These are phyloP conservation scores for Santalum album DNA, from an alignment of 164 flowering plant genomes.

Conservation along the genomic window DNA sequence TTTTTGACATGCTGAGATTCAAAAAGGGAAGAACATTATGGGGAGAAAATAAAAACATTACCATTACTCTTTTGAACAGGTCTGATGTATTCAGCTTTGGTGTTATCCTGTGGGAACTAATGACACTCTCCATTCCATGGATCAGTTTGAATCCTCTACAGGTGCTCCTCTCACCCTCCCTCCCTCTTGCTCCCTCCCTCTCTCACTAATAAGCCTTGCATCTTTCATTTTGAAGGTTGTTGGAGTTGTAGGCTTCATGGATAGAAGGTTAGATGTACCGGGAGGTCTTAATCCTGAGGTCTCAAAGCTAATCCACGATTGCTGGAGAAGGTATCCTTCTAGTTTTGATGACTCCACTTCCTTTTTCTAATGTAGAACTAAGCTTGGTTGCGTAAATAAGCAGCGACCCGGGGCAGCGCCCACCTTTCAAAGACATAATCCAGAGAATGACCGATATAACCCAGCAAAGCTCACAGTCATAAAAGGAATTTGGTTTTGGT, in stretches of 20 bases:
- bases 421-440: constrained; percentile 62
- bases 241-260: constrained; percentile 88
- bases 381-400: not conserved
- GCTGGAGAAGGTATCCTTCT: constrained; percentile 60
- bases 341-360: not conserved
- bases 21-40: too few species aligned
- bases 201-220: not conserved
- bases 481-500: not conserved
- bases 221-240: constrained; percentile 42
- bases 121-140: constrained; percentile 80
- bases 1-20: too few species aligned
- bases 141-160: constrained; percentile 52
- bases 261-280: constrained; percentile 74
- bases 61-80: constrained; percentile 35
- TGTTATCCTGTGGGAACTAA: constrained; percentile 78
- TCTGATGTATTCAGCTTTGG: constrained; percentile 91
- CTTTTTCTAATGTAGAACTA: not conserved
- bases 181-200: not conserved
- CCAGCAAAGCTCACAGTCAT: constrained; percentile 6
- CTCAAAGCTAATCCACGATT: constrained; percentile 54
- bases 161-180: constrained; percentile 23
- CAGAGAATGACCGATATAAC: constrained; percentile 30
- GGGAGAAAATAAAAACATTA: too few species aligned
- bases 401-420: constrained; percentile 57
- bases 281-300: constrained; percentile 58